Evolutionary conservation across 176 grass and related monocot genomes (phyloP).

Genomic region (Echinochloa phyllopogon): DNA sequence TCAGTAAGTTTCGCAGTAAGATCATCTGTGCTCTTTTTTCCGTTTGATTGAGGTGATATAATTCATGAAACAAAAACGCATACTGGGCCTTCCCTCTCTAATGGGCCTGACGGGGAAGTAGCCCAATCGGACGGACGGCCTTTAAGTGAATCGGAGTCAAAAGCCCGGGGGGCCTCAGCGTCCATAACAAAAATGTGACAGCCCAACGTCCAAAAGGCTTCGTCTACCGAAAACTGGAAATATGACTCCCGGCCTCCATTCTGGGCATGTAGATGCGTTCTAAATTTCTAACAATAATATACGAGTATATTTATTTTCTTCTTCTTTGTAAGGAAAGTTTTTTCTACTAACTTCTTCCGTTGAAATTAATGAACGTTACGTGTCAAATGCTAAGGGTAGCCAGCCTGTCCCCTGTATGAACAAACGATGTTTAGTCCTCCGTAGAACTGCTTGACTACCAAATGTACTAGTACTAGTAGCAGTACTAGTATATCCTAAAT

Average conservation of each 20-base stretch:
- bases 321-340: neutral
- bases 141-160: neutral
- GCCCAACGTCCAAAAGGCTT: neutral
- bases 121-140: too few species aligned
- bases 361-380: neutral
- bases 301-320: too few species aligned
- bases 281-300: too few species aligned
- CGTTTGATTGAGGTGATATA: neutral
- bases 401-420: constrained; percentile 8
- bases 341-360: neutral
- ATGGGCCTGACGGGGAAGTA: too few species aligned
- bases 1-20: neutral
- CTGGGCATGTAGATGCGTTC: too few species aligned
- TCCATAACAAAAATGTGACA: too few species aligned
- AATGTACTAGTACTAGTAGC: neutral
- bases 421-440: neutral
- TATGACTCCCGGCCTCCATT: too few species aligned
- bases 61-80: too few species aligned
- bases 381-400: neutral
- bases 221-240: neutral
- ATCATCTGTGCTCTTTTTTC: neutral
- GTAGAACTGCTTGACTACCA: neutral
- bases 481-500: neutral
- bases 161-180: neutral
- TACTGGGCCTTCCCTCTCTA: neutral